phyloP scores from a whole-genome alignment of 1,139 yeast genomes.

The Blastobotrys apis region DNA sequence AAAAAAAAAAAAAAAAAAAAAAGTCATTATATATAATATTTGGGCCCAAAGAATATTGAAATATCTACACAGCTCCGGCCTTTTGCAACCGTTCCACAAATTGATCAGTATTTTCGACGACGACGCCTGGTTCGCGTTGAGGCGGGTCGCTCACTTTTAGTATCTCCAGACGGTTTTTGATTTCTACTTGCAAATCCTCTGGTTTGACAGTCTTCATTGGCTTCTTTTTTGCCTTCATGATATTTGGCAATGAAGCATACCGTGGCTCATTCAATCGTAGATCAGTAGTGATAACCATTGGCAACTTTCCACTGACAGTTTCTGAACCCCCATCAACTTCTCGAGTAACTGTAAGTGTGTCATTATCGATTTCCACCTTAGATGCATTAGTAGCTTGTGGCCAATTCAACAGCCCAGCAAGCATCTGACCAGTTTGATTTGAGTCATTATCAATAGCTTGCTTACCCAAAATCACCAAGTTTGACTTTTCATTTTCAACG shows the following conservation, averaged over 20 bases:
- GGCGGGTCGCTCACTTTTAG: conserved; percentile 83
- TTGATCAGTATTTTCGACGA: conserved; percentile 78
- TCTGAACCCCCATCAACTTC: conserved; percentile 96
- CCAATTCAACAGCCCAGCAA: conserved; percentile 93
- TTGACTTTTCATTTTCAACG: conserved; percentile 65
- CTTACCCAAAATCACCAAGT: conserved; percentile 84
- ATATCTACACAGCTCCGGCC: conserved; percentile 32
- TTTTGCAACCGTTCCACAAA: conserved; percentile 75
- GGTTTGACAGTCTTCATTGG: conserved; percentile 71
- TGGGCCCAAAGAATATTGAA: too few species aligned
- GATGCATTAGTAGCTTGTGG: conserved; percentile 98
- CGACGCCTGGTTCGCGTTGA: conserved; percentile 73
- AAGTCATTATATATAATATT: not conserved
- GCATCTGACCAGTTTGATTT: conserved; percentile 96
- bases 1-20: too few species aligned
- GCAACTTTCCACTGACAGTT: conserved; percentile 70
- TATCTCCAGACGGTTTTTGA: conserved; percentile 60
- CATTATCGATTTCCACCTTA: conserved; percentile 62
- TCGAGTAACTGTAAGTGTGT: conserved; percentile 68
- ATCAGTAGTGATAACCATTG: conserved; percentile 86
- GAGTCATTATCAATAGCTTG: conserved; percentile 96
- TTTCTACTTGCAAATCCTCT: conserved; percentile 66
- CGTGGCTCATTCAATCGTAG: conserved; percentile 91
- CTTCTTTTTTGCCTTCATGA: conserved; percentile 98
- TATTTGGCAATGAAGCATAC: conserved; percentile 87